Percentiles rank a stretch among this genome's conserved stretches.
Evolutionary conservation across 2,329 filamentous ascomycete genomes (phyloP).

Genomic region (Exophiala sideris): DNA sequence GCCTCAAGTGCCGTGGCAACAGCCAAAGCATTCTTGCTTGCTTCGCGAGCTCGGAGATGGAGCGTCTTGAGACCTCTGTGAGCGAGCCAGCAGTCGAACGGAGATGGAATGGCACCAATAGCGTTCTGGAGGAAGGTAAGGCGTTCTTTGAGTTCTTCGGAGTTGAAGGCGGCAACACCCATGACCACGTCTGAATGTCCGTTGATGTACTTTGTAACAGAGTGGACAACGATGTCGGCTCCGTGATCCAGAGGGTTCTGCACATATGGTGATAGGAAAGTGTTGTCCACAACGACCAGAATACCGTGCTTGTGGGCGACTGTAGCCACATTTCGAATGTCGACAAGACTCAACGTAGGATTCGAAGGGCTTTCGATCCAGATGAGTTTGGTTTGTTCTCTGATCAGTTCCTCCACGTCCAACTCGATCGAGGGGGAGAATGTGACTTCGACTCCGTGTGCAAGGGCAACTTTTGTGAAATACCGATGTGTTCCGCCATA

Average conservation of each 20-base stretch:
- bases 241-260: slow-evolving; percentile 95
- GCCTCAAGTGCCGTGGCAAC: slow-evolving; percentile 74
- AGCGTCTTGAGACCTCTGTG: slow-evolving; percentile 96
- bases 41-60: slow-evolving; percentile 84
- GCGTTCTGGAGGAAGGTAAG: slow-evolving; percentile 94
- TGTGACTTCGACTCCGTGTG: slow-evolving; percentile 89
- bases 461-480: slow-evolving; percentile 95
- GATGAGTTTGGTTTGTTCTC: slow-evolving; percentile 78
- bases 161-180: slow-evolving; percentile 95
- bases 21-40: slow-evolving; percentile 72
- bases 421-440: slow-evolving; percentile 91
- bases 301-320: slow-evolving; percentile 85
- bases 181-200: slow-evolving; percentile 95
- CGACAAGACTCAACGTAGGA: slow-evolving; percentile 86
- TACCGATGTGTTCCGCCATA: slow-evolving; percentile 98
- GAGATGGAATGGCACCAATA: slow-evolving; percentile 87
- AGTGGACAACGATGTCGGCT: slow-evolving; percentile 94
- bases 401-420: slow-evolving; percentile 80
- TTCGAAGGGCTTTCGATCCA: slow-evolving; percentile 98
- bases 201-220: slow-evolving; percentile 98
- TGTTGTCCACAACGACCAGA: slow-evolving; percentile 98
- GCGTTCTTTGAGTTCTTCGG: slow-evolving; percentile 69
- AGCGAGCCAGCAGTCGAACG: slow-evolving; percentile 97
- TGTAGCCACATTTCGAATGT: slow-evolving; percentile 80
- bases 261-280: slow-evolving; percentile 92